phyloP scores from a whole-genome alignment of 371 early-diverging fungal species.

The Mortierella sp. region DNA sequence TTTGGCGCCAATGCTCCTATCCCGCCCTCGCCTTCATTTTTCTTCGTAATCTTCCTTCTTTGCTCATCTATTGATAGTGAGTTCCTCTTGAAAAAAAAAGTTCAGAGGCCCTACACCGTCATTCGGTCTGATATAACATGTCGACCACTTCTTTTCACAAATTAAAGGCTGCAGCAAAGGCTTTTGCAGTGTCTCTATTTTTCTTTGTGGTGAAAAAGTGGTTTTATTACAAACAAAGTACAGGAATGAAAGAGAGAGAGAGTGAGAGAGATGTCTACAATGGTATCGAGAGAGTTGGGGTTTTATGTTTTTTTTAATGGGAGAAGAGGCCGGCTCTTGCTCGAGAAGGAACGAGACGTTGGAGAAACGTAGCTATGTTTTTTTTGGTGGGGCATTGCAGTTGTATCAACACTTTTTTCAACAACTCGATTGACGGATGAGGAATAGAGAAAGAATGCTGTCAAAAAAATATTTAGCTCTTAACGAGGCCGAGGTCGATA shows the following conservation, averaged over 20 bases:
- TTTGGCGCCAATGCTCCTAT: background rate
- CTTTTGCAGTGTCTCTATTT: background rate
- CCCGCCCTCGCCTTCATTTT: background rate
- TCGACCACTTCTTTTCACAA: background rate
- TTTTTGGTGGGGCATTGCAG: background rate
- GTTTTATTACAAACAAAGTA: conserved; percentile 10
- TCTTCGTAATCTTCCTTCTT: background rate
- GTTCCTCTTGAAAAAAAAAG: background rate
- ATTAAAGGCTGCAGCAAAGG: background rate
- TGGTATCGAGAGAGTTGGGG: background rate
- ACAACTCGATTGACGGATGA: background rate
- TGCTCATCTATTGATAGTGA: conserved; percentile 2
- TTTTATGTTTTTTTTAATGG: conserved; percentile 7
- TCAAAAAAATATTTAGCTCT: background rate
- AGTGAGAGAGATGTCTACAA: background rate
- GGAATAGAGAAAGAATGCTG: background rate
- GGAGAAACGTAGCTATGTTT: background rate
- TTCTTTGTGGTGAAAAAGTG: background rate
- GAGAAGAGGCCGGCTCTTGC: background rate
- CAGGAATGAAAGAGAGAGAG: background rate
- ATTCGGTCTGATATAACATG: background rate
- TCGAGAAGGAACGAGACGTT: conserved; percentile 7
- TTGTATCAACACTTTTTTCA: conserved; percentile 12
- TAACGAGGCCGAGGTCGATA: conserved; percentile 29
- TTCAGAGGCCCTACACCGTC: background rate